Base-by-base conservation (phyloP, 139 green algal species). In the Chlamydomonas sp. region DNA sequence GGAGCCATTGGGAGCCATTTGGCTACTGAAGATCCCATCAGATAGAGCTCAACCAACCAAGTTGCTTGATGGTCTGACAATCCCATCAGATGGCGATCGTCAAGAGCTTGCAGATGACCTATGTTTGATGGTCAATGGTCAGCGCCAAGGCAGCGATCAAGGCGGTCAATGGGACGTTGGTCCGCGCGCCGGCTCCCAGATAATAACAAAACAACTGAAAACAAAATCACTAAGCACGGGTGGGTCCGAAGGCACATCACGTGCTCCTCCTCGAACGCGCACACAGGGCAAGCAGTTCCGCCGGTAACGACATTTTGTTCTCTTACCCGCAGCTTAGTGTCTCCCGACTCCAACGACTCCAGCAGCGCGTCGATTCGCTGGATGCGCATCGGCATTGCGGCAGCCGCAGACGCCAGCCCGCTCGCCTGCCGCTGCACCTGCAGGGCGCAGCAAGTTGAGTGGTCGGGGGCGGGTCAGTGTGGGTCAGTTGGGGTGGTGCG, bases 311-410 rank as follows among this genome's bases (percentile, higher is more conserved):
- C 16, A 16, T 16, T 54, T 16, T 13, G 43, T 54, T 54, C 43
- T 54, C 43, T 54, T 30, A 79, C 77, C 31, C 82, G 58, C 59
- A 92, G 79, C 79, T 92, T 90, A 5, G 88, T 48, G 48, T 93
- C 83, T 0, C 89, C 89, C 2, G 67, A 65, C 69, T 90, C 79
- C 49, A 95, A 71, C 66, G 76, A 67, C 24, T 69, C 38, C 35
- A 91, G 22, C 3, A 80, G 24, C 30, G 47, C 28, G 67, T 90
- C 82, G 16, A 95, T 92, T 43, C 74, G 72, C 36, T 75, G 57
- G 2, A 96, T 73, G 31, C 84, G 75, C 26, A 72, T 34, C 1
- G 89, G 89, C 85, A 93, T 90, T 6, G 87, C 84, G 2, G 85
- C 81, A 0, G 88, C 80, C 0, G 83, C 84, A 28, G 43, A 36